Base-by-base conservation (phyloP, 371 early-diverging fungal genomes). In the Apophysomyces elegans region DNA sequence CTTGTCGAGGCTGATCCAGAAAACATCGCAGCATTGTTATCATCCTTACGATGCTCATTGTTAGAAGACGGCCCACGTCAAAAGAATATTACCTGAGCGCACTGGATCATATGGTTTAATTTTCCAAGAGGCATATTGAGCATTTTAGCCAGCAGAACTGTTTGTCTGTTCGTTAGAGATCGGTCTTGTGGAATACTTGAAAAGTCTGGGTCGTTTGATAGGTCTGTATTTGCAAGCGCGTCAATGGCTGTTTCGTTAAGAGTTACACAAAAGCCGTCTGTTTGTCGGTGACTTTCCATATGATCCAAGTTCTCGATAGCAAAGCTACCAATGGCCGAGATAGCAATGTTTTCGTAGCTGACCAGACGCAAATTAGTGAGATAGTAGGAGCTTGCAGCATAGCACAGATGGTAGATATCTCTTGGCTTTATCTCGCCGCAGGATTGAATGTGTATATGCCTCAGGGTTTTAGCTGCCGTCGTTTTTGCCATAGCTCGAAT, bases 171-270 rank as follows among this genome's bases (percentile, higher is more conserved):
- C 6, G 70, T 69, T 2, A 80, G 14, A 14, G n/a, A 32, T 4
- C 69, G 37, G 4, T 62, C 58, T 4, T 41, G 32, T 8, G 72
- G 75, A 7, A 65, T 1, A 5, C 58, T 35, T 18, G 50, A 47
- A 1, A 65, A 36, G 1, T 69, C 54, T 14, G 71, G 61, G 32
- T 60, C 56, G 2, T 58, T 37, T 7, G 62, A 59, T 37, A 68
- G 58, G 7, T 63, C 65, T 5, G 69, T 50, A 36, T 75, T 61
- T 1, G 67, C 68, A n/a, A 79, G 32, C 0, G 71, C 72, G 38
- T 75, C 74, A 9, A 79, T 77, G 0, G 58, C 61, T 5, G 14
- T 8, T 5, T 68, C 59, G 35, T 73, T 66, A 5, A 79, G 44
- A 2, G 62, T 56, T 12, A 69, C 38, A 9, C 21, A 26, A 9